Conservation (phyloP, 352 stramenopile species). For the Phytophthora ohioensis region DNA sequence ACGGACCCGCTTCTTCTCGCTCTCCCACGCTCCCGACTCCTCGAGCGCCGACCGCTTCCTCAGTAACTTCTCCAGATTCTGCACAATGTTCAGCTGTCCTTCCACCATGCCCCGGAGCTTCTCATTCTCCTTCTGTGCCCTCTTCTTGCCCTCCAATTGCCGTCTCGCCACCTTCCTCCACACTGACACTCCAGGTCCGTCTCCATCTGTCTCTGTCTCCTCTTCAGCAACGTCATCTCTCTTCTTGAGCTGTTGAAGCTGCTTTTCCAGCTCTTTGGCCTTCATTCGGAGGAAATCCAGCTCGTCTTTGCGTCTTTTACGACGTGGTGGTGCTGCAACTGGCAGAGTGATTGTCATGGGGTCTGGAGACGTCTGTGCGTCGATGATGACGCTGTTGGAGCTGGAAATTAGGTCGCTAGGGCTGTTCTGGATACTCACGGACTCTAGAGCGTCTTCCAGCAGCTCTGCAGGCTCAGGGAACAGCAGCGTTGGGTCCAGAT, state of each 20-base stretch:
- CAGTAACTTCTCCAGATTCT: constrained; percentile 44
- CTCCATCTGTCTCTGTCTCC: not conserved
- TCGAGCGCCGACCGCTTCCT: constrained; percentile 36
- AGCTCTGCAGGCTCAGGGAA: constrained; percentile 27
- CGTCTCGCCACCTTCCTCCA: constrained; percentile 45
- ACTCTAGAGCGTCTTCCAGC: not conserved
- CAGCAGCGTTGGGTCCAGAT: constrained; percentile 19
- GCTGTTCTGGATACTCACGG: not conserved
- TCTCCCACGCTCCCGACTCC: constrained; percentile 23
- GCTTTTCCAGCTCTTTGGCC: constrained; percentile 39
- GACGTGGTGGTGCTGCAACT: constrained; percentile 18
- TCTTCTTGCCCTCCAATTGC: constrained; percentile 43
- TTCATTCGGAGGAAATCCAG: constrained; percentile 49
- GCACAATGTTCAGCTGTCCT: constrained; percentile 35
- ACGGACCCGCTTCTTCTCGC: constrained; percentile 32
- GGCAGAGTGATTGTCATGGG: not conserved
- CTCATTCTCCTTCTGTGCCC: constrained; percentile 45
- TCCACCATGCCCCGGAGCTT: constrained; percentile 46
- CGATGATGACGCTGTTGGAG: not conserved
- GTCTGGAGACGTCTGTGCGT: constrained; percentile 3
- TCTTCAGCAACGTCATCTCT: constrained; percentile 1
- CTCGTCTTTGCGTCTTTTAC: constrained; percentile 53
- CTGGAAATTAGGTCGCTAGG: not conserved
- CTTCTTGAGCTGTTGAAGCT: constrained; percentile 39
- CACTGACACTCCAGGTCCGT: not conserved